phyloP scores from a whole-genome alignment of 306 rosid genomes.

The Quercus robur region DNA sequence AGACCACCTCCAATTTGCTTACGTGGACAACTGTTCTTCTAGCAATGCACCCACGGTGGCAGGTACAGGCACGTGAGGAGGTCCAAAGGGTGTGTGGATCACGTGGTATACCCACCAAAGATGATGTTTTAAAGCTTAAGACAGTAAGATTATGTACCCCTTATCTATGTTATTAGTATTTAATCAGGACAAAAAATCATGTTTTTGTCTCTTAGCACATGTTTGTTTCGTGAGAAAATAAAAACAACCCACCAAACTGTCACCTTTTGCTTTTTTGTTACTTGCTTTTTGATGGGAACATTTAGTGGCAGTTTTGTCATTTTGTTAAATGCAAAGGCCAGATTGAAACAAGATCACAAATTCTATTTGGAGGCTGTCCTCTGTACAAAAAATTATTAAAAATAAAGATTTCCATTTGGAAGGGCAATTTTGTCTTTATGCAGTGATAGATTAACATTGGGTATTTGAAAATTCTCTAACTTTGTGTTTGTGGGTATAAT shows the following conservation, averaged over 20 bases:
- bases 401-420: not conserved
- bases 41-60: slow-evolving; percentile 99
- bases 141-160: slow-evolving; percentile 44
- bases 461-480: not conserved
- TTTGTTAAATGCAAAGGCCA: not conserved
- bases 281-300: slow-evolving; percentile 5
- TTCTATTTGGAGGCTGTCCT: not conserved
- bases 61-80: slow-evolving; percentile 91
- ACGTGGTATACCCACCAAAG: slow-evolving; percentile 78
- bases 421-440: not conserved
- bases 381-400: too few species aligned
- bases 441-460: not conserved
- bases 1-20: slow-evolving; percentile 96
- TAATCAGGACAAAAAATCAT: slow-evolving; percentile 22
- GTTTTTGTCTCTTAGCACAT: slow-evolving; percentile 41
- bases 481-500: slow-evolving; percentile 3
- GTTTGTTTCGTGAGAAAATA: slow-evolving; percentile 26
- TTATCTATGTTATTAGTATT: too few species aligned
- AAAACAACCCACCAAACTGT: slow-evolving; percentile 6
- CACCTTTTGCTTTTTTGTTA: slow-evolving; percentile 24
- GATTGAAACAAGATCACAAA: not conserved
- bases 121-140: slow-evolving; percentile 77
- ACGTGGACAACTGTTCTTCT: slow-evolving; percentile 95
- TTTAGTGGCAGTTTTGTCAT: slow-evolving; percentile 13
- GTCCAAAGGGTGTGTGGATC: slow-evolving; percentile 71